Conservation (phyloP, 495 filamentous ascomycete genomes). For the Evansstolkia leycettana region DNA sequence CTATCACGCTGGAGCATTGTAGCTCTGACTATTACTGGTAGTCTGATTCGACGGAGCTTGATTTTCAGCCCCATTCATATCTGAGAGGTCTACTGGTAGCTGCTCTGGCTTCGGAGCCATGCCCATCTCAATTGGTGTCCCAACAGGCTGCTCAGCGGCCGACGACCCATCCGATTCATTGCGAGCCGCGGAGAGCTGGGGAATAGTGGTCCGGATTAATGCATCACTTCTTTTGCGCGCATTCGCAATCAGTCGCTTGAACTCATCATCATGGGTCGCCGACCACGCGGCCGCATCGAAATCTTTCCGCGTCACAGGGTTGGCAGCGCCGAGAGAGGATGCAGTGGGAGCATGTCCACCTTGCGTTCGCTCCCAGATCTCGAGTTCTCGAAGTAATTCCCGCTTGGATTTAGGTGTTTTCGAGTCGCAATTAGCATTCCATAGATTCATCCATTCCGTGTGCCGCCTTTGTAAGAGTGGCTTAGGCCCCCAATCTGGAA, state of each 20-base stretch:
- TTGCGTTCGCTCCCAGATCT: constrained; percentile 73
- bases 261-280: constrained; percentile 55
- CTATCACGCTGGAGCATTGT: neutral
- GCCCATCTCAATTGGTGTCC: neutral
- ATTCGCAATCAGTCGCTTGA: constrained; percentile 60
- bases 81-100: constrained; percentile 1
- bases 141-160: neutral
- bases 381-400: constrained; percentile 64
- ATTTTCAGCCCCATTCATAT: neutral
- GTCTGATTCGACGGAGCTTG: constrained; percentile 1
- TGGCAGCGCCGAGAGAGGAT: constrained; percentile 13
- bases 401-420: constrained; percentile 52
- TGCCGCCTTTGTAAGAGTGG: constrained; percentile 65
- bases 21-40: constrained; percentile 2
- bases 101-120: constrained; percentile 1
- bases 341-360: constrained; percentile 20
- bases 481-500: constrained; percentile 55
- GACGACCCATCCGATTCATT: constrained; percentile 2
- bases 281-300: constrained; percentile 76
- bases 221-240: constrained; percentile 40
- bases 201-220: constrained; percentile 17
- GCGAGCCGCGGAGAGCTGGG: constrained; percentile 6
- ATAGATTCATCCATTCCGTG: constrained; percentile 87
- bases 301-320: constrained; percentile 58
- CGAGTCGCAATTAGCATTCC: constrained; percentile 94